Percentiles rank a stretch among this genome's conserved stretches.
Conservation (phyloP, 176 grass and related monocot genomes). For the Bonia amplexicaulis region DNA sequence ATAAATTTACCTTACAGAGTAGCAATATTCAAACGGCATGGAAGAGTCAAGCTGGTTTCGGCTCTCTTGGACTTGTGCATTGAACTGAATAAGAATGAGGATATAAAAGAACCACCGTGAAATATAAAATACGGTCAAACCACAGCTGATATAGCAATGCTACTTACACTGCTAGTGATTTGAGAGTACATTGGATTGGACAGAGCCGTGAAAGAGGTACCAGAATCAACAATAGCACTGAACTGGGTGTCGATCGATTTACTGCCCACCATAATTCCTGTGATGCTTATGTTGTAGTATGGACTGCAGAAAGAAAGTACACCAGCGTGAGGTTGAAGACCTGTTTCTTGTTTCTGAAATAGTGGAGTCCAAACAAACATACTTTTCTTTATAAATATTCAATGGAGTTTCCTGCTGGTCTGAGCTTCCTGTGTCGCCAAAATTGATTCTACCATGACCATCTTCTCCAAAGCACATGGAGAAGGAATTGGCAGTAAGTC, state of each 20-base stretch:
- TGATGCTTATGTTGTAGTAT: constrained; percentile 76
- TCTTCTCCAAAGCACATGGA: constrained; percentile 85
- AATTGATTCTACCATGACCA: constrained; percentile 75
- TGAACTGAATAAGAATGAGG: constrained; percentile 49
- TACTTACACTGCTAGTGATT: constrained; percentile 67
- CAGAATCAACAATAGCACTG: constrained; percentile 70
- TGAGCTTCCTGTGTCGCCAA: constrained; percentile 83
- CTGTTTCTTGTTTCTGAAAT: neutral
- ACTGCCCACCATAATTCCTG: constrained; percentile 39
- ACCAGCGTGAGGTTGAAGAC: neutral
- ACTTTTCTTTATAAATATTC: constrained; percentile 51
- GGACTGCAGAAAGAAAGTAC: constrained; percentile 41
- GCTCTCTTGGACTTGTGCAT: constrained; percentile 52
- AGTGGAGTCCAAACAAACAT: neutral
- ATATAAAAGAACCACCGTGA: neutral
- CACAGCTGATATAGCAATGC: neutral
- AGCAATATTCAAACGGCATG: constrained; percentile 81
- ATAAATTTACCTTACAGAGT: constrained; percentile 55
- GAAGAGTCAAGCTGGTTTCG: neutral
- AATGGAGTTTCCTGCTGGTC: constrained; percentile 80
- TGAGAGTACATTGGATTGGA: constrained; percentile 73
- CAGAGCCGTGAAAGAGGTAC: constrained; percentile 82
- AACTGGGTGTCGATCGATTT: constrained; percentile 37
- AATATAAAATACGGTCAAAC: neutral
- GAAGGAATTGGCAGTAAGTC: constrained; percentile 68